Percentiles rank a stretch among this genome's conserved stretches.
These are phyloP conservation scores for Mortierella sp. DNA, from an alignment of 371 early-diverging fungal genomes.

Conservation along the genomic window DNA sequence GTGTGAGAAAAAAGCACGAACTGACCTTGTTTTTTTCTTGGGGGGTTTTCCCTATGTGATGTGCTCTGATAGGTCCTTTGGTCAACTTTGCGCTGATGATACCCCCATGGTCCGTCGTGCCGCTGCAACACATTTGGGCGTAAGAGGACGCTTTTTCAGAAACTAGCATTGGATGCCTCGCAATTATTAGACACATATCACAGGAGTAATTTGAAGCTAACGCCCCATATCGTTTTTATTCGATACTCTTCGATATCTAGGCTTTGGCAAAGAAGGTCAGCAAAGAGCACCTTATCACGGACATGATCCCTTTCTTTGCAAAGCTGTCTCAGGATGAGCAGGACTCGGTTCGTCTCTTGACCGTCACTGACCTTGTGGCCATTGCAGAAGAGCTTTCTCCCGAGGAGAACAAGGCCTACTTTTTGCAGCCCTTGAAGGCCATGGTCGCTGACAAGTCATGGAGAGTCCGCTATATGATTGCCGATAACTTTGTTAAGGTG, in stretches of 20 bases:
- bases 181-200: not conserved
- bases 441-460: slow-evolving; percentile 95
- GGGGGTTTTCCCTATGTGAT: not conserved
- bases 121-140: slow-evolving; percentile 91
- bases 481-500: slow-evolving; percentile 91
- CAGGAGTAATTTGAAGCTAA: no score
- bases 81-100: slow-evolving; percentile 90
- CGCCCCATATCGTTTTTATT: no score
- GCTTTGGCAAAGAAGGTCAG: slow-evolving; percentile 76
- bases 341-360: slow-evolving; percentile 97
- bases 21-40: not conserved
- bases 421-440: slow-evolving; percentile 80
- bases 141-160: slow-evolving; percentile 49
- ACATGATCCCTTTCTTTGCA: slow-evolving; percentile 86
- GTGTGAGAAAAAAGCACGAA: not conserved
- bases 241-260: slow-evolving; percentile 39
- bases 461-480: slow-evolving; percentile 98
- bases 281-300: slow-evolving; percentile 81
- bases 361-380: slow-evolving; percentile 93
- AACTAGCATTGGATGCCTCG: not conserved
- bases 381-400: slow-evolving; percentile 87
- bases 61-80: slow-evolving; percentile 64
- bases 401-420: slow-evolving; percentile 82
- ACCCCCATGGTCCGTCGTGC: slow-evolving; percentile 99
- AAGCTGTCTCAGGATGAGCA: slow-evolving; percentile 89